Conservation (phyloP, 2,329 filamentous ascomycete genomes). For the Fusarium hostae region DNA sequence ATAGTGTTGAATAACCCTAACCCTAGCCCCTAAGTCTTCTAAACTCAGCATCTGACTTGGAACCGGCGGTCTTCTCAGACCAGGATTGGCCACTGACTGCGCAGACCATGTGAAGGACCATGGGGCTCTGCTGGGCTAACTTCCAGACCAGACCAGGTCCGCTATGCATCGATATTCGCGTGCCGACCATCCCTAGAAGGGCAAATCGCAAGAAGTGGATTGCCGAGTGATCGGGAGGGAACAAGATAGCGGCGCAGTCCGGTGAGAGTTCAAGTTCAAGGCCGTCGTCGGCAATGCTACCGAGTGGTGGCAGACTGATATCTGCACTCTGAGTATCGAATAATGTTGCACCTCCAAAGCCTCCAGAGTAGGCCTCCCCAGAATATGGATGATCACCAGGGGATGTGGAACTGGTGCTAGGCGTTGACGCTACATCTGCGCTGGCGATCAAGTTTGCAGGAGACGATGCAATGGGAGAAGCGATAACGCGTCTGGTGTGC, state of each 20-base stretch:
- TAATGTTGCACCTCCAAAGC: neutral
- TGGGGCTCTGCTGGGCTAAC: neutral
- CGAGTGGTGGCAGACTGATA: neutral
- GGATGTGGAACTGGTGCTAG: neutral
- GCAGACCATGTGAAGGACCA: neutral
- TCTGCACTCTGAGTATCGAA: neutral
- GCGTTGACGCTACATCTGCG: neutral
- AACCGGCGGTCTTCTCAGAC: neutral
- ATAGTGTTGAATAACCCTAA: neutral
- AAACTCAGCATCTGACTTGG: neutral
- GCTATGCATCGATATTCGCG: neutral
- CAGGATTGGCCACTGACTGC: neutral
- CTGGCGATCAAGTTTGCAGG: neutral
- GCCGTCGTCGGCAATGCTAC: neutral
- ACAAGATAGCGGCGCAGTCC: neutral
- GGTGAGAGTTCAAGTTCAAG: neutral
- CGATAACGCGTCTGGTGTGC: neutral
- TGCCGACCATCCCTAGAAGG: neutral
- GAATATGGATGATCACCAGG: rapidly evolving
- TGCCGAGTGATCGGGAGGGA: neutral
- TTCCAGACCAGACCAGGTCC: neutral
- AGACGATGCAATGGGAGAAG: neutral
- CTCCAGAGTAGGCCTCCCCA: neutral
- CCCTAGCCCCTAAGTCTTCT: too few species aligned
- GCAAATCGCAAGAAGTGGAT: constrained; percentile 3